Evolutionary conservation across 2,329 filamentous ascomycete species (phyloP).

Genomic region (Aspergillus brasiliensis): DNA sequence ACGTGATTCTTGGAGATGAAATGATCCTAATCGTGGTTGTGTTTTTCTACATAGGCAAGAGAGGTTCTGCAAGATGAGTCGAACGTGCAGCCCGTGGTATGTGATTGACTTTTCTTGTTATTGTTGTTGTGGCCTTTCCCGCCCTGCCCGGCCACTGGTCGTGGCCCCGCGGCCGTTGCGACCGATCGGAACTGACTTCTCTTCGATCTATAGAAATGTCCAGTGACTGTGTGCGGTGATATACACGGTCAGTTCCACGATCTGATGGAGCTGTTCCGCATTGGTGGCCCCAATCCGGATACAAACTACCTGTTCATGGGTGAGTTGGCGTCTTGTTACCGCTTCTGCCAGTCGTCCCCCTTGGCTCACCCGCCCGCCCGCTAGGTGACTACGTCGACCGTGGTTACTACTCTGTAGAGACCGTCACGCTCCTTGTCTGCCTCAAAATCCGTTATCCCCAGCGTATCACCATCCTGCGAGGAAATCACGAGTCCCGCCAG

Average conservation of each 20-base stretch:
- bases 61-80: constrained; percentile 97
- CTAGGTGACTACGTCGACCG: constrained; percentile 96
- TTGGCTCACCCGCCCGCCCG: constrained; percentile 8
- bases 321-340: constrained; percentile 47
- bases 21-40: constrained; percentile 16
- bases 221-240: constrained; percentile 96
- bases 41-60: constrained; percentile 65
- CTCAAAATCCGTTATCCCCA: constrained; percentile 98
- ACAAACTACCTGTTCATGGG: constrained; percentile 99
- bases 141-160: constrained; percentile 8
- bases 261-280: constrained; percentile 99
- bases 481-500: constrained; percentile 98
- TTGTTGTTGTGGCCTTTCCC: constrained; percentile 23
- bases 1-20: neutral
- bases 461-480: constrained; percentile 96
- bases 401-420: constrained; percentile 99
- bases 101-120: constrained; percentile 32
- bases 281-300: constrained; percentile 95
- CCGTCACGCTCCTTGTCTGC: constrained; percentile 90
- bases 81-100: constrained; percentile 97
- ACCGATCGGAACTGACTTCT: constrained; percentile 20
- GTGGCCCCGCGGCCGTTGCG: constrained; percentile 8
- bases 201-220: constrained; percentile 74
- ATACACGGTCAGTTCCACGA: constrained; percentile 99
- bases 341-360: neutral